Conservation (phyloP, 1,284 basidiomycete genomes). For the Ceratorhiza oryzae-sativae region DNA sequence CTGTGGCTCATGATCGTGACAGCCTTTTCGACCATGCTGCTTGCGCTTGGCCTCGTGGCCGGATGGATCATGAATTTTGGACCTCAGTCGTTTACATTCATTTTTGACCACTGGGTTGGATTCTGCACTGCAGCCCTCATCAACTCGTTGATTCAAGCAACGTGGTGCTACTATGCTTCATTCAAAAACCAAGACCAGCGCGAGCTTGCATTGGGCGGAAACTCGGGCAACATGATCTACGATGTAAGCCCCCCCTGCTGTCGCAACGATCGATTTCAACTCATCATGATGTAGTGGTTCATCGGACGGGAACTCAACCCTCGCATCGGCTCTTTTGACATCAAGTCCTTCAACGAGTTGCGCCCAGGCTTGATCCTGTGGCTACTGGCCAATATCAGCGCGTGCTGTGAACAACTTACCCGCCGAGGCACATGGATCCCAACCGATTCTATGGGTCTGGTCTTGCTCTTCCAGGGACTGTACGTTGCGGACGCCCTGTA, state of each 20-base stretch:
- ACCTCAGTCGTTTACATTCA: slow-evolving; percentile 81
- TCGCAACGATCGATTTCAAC: background rate
- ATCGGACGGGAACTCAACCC: slow-evolving; percentile 98
- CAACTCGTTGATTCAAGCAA: slow-evolving; percentile 79
- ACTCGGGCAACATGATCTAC: slow-evolving; percentile 87
- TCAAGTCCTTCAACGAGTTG: slow-evolving; percentile 98
- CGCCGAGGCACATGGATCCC: slow-evolving; percentile 71
- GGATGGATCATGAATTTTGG: slow-evolving; percentile 78
- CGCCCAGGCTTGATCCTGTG: slow-evolving; percentile 96
- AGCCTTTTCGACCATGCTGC: slow-evolving; percentile 89
- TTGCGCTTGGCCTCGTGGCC: slow-evolving; percentile 72
- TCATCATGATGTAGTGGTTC: slow-evolving; percentile 94
- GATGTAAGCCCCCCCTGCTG: slow-evolving; percentile 69
- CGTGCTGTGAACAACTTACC: slow-evolving; percentile 89
- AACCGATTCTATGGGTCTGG: slow-evolving; percentile 93
- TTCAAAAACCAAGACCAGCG: slow-evolving; percentile 60
- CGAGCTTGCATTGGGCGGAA: slow-evolving; percentile 90
- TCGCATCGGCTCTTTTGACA: slow-evolving; percentile 84
- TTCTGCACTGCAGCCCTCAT: slow-evolving; percentile 83
- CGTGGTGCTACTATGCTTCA: slow-evolving; percentile 76
- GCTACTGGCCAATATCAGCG: slow-evolving; percentile 89
- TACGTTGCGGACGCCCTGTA: slow-evolving; percentile 89
- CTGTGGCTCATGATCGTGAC: background rate
- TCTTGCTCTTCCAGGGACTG: slow-evolving; percentile 84
- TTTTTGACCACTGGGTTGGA: slow-evolving; percentile 93